Evolutionary conservation across 768 basidiomycete species (phyloP).

Genomic region (Mycena crocata): DNA sequence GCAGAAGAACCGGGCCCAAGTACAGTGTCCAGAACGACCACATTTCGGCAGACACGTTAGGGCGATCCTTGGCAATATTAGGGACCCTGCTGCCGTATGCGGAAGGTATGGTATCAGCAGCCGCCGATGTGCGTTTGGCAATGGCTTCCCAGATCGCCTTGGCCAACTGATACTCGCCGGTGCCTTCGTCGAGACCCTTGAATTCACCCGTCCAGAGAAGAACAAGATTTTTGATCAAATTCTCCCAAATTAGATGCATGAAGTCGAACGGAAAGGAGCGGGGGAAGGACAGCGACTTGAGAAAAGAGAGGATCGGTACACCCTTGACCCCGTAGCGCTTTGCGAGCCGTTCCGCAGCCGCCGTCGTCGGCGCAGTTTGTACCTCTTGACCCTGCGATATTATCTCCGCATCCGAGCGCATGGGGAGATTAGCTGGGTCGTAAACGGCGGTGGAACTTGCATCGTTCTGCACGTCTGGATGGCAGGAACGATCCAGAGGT

Average conservation of each 20-base stretch:
- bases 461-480: constrained; percentile 31
- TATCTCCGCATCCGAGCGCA: constrained; percentile 45
- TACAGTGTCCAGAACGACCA: too few relatives aligned
- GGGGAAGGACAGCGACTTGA: constrained; percentile 51
- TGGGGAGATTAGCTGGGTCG: constrained; percentile 47
- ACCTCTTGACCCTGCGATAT: constrained; percentile 38
- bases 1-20: constrained; percentile 45
- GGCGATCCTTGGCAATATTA: constrained; percentile 36
- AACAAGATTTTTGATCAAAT: constrained; percentile 54
- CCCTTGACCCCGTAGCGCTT: constrained; percentile 49
- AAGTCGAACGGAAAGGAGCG: constrained; percentile 58
- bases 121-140: not conserved
- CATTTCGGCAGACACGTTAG: constrained; percentile 37
- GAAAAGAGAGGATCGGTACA: constrained; percentile 42
- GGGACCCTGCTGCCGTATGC: constrained; percentile 36
- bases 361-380: constrained; percentile 35
- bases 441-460: constrained; percentile 23
- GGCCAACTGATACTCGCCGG: constrained; percentile 46
- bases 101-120: constrained; percentile 38
- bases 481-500: constrained; percentile 36
- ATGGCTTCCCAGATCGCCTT: not conserved
- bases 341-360: constrained; percentile 35
- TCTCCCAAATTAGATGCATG: constrained; percentile 63
- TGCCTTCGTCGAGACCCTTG: constrained; percentile 52
- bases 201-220: too few relatives aligned